These are phyloP conservation scores for Usnea hakonensis DNA, from an alignment of 495 filamentous ascomycete species.

Conservation along the genomic window DNA sequence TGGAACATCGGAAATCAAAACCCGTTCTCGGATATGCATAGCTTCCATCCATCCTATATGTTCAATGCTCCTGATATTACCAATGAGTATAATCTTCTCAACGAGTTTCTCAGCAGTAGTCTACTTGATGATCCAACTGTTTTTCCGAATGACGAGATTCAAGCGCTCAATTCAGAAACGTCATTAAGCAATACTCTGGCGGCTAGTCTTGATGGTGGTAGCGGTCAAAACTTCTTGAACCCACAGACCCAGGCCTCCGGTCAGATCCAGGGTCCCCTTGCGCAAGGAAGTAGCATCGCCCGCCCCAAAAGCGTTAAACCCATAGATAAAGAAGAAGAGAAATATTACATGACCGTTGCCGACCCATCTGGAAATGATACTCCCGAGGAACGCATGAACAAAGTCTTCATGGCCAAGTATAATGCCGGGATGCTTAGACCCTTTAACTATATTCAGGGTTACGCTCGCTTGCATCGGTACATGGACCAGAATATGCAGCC, in stretches of 20 bases:
- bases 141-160: constrained; percentile 55
- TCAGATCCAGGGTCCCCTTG: constrained; percentile 37
- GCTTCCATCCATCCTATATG: constrained; percentile 89
- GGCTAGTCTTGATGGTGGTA: constrained; percentile 28
- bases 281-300: constrained; percentile 50
- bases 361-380: constrained; percentile 87
- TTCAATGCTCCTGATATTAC: constrained; percentile 90
- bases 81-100: constrained; percentile 91
- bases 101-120: constrained; percentile 87
- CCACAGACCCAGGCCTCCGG: constrained; percentile 29
- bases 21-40: constrained; percentile 89
- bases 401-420: constrained; percentile 88
- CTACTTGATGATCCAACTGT: constrained; percentile 70
- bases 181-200: constrained; percentile 46
- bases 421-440: constrained; percentile 90
- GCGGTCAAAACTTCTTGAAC: constrained; percentile 32
- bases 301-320: constrained; percentile 53
- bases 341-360: constrained; percentile 91
- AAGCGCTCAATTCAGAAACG: constrained; percentile 49
- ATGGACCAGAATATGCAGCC: constrained; percentile 81
- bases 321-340: constrained; percentile 76
- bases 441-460: constrained; percentile 97
- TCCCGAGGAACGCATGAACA: constrained; percentile 91
- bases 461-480: constrained; percentile 77
- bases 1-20: constrained; percentile 65